Evolutionary conservation across 1,139 yeast species (phyloP).

Genomic region (Blastobotrys arbuscula): DNA sequence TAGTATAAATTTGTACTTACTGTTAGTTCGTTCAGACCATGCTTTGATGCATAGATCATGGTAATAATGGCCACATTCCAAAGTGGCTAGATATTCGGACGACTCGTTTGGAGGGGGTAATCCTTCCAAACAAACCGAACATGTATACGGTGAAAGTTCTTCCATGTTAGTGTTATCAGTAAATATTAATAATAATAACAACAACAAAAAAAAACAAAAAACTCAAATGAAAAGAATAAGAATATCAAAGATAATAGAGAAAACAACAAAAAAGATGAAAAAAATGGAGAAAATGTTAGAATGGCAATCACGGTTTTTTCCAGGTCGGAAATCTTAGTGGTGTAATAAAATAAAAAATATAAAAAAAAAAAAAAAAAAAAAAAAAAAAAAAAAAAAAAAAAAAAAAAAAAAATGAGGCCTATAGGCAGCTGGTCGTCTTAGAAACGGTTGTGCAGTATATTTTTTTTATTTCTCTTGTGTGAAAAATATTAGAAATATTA

Average conservation of each 20-base stretch:
- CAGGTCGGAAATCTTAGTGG: too few species aligned
- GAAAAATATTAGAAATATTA: too few species aligned
- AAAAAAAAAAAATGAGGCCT: neutral
- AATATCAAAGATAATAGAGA: neutral
- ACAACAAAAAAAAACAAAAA: neutral
- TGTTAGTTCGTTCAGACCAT: conserved; percentile 49
- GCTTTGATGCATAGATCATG: conserved; percentile 45
- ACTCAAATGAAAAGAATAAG: neutral
- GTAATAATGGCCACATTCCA: conserved; percentile 35
- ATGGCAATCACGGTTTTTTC: neutral
- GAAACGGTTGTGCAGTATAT: neutral
- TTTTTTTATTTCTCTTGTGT: too few species aligned
- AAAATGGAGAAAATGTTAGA: neutral
- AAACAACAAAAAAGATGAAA: neutral
- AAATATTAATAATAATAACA: neutral
- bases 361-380: neutral
- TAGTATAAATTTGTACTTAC: conserved; percentile 24
- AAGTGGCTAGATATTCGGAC: conserved; percentile 7
- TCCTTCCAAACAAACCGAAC: conserved; percentile 12
- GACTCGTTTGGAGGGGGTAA: conserved; percentile 10
- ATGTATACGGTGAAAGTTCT: conserved; percentile 1
- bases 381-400: neutral
- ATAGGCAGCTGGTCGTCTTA: neutral
- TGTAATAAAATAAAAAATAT: neutral
- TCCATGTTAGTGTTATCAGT: neutral